Evolutionary conservation across 306 rosid species (phyloP).

Genomic region (Calophaca sinica): DNA sequence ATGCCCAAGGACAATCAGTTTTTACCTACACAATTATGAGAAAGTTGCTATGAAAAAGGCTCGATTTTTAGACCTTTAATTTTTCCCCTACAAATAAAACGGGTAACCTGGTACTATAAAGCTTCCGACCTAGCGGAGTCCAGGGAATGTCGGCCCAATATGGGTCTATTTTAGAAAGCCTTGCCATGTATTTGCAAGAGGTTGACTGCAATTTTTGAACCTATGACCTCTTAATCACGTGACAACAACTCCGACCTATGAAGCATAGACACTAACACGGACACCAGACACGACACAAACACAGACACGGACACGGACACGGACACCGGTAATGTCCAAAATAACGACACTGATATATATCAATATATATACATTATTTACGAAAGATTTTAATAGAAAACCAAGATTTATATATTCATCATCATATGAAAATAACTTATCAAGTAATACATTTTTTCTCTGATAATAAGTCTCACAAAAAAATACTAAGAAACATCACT

Average conservation of each 20-base stretch:
- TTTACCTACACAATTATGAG: conserved; percentile 1
- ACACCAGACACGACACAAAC: too few relatives aligned
- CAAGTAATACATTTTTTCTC: neutral
- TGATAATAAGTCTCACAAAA: too few relatives aligned
- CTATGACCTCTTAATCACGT: neutral
- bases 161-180: neutral
- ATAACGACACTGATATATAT: too few relatives aligned
- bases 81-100: neutral
- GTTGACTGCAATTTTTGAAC: neutral
- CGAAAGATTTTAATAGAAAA: neutral
- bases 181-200: neutral
- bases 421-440: neutral
- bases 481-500: neutral
- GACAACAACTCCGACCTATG: neutral
- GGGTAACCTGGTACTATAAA: too few relatives aligned
- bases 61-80: neutral
- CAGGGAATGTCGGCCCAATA: too few relatives aligned
- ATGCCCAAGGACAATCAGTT: neutral
- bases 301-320: too few relatives aligned
- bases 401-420: neutral
- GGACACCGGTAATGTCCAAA: too few relatives aligned
- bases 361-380: too few relatives aligned
- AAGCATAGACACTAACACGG: too few relatives aligned
- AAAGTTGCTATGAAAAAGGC: conserved; percentile 5
- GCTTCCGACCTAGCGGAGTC: too few relatives aligned